A percentile compares a stretch with the other conserved stretches of the same genome.
Evolutionary conservation across 1,284 basidiomycete genomes (phyloP).

Genomic region (Wallemia mellicola): DNA sequence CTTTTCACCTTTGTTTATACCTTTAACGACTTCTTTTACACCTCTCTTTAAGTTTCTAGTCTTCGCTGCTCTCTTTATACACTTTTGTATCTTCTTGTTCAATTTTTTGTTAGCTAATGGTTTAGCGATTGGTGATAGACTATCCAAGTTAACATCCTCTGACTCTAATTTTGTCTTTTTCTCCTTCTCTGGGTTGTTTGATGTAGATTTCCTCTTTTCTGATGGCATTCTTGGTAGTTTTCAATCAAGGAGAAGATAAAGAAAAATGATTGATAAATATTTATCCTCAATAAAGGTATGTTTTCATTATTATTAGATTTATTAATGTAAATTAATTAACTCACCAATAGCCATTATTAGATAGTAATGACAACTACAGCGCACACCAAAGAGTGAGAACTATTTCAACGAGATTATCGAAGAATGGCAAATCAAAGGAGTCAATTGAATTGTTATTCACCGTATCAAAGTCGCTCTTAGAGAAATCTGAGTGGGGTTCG

Average conservation of each 20-base stretch:
- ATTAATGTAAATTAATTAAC: too few relatives aligned
- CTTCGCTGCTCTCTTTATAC: slow-evolving; percentile 76
- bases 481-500: slow-evolving; percentile 55
- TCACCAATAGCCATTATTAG: neutral
- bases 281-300: too few relatives aligned
- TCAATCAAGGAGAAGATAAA: too few relatives aligned
- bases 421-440: slow-evolving; percentile 35
- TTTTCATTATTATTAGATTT: too few relatives aligned
- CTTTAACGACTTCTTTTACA: slow-evolving; percentile 89
- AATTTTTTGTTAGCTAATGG: slow-evolving; percentile 76
- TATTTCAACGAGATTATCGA: slow-evolving; percentile 49
- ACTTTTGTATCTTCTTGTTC: slow-evolving; percentile 67
- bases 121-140: slow-evolving; percentile 31
- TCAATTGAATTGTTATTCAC: slow-evolving; percentile 68
- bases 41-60: slow-evolving; percentile 72
- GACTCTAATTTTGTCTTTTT: slow-evolving; percentile 15
- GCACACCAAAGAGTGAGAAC: slow-evolving; percentile 86
- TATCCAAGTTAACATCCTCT: slow-evolving; percentile 13
- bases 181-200: slow-evolving; percentile 10
- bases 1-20: slow-evolving; percentile 78
- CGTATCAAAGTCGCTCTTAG: slow-evolving; percentile 49
- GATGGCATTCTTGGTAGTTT: too few relatives aligned
- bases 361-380: slow-evolving; percentile 38
- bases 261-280: too few relatives aligned
- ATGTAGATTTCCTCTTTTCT: slow-evolving; percentile 4